Evolutionary conservation across 495 filamentous ascomycete species (phyloP), one percentile per base, ranked within the genome.

Genomic region (Neurospora sp.): DNA sequence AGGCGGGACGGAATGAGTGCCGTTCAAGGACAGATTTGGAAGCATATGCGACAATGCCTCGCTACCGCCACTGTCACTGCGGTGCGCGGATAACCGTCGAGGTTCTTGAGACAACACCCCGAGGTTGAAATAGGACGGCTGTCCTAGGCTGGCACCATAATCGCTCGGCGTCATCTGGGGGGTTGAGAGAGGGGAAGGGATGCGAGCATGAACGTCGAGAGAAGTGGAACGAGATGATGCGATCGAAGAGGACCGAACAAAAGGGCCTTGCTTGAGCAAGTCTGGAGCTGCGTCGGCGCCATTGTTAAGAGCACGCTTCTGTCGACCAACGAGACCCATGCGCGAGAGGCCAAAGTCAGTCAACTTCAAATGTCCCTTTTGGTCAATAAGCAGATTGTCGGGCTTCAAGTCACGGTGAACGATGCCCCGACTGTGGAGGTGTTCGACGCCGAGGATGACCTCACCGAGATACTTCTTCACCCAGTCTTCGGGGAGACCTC

Each of bases 341-440:
- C 96, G 90, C 20, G 96, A 99, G 38, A 99, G 84, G 61, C 96
- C 96, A 83, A 99, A 99, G 82, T 99, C 96, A 6, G 96, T 99
- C 76, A 99, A 83, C 83, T 99, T 99, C 72, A 99, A 83, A 82
- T 99, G 96, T 8, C 96, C 96, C 75, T 93, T 97, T 77, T 96
- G 94, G 78, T 99, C 96, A 76, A 99, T 99, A 71, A 99, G 86
- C 41, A 99, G 87, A 80, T 99, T 99, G 78, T 99, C 96, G 8
- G 96, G 96, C 81, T 99, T 99, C 74, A 99, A 83, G 79, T 99
- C 96, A 70, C 96, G 91, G 82, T 99, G 96, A 40, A 98, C 93
- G 79, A 99, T 98, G 68, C 94, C 94, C 68, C 95, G 89, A 79
- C 90, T 91, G 81, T 99, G 96, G 48, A 99, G 86, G 86, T 99